Evolutionary conservation across 2,329 filamentous ascomycete species (phyloP), one percentile per base, ranked within the genome.

Genomic region (Ophiocordyceps polyrhachis-furcata): DNA sequence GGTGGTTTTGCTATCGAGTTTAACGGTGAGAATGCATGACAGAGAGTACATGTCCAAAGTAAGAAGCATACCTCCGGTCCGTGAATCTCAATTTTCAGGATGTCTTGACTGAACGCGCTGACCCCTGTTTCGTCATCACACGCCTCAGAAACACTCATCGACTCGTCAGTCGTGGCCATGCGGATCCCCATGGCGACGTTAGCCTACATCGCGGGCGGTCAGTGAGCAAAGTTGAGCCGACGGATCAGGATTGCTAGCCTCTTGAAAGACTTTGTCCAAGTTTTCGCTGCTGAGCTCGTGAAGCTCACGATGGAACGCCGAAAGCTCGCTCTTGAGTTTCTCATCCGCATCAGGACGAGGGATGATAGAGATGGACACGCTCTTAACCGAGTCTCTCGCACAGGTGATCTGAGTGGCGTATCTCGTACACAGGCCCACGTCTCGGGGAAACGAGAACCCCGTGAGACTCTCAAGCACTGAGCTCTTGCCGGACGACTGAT

Each of bases 401-500:
- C 49, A 49, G 1, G 48, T 48, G n/a, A 54, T 51, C 31, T 54
- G 50, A 4, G 70, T 73, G 0, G 63, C 68, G 41, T 70, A 69
- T 0, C 69, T 60, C 0, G 70, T 73, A 41, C 70, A 71, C 1
- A 71, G 61, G 0, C 59, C 64, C 0, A 59, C 58, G 0, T 52
- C 60, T 1, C 65, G 60, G 5, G 69, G 69, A 37, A 73, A 70
- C 0, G 62, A 61, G 31, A 72, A 67, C 0, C 65, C 66, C 0
- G 69, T 72, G 29, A 73, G 48, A 17, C 63, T 87, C 57, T 91
- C 83, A 28, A 91, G 66, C 17, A 91, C 81, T 1, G 83, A 89
- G 59, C 81, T 86, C 67, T 93, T 93, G 54, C 85, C 85, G 40
- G 83, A 86, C 0, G 82, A 88, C 56, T 91, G 85, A 52, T 84